Conservation (phyloP, 1,284 basidiomycete species). For the Laetiporus sulphureus region DNA sequence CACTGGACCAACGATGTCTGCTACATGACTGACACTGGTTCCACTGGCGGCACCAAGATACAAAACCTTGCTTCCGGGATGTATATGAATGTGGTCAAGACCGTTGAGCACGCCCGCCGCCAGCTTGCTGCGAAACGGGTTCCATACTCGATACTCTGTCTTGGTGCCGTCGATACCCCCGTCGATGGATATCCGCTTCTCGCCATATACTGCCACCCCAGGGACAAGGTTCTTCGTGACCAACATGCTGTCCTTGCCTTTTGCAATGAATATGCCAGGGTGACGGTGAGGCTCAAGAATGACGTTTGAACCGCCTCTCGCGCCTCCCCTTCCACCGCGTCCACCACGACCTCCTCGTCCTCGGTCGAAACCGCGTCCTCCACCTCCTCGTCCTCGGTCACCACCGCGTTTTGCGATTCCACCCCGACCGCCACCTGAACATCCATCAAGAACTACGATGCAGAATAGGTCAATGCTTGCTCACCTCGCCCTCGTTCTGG, state of each 20-base stretch:
- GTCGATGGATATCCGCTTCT: slow-evolving; percentile 90
- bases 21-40: slow-evolving; percentile 97
- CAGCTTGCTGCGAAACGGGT: slow-evolving; percentile 96
- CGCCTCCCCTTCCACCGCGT: slow-evolving; percentile 52
- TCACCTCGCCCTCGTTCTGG: slow-evolving; percentile 25
- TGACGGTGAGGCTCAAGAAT: slow-evolving; percentile 96
- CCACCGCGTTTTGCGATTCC: slow-evolving; percentile 34
- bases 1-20: slow-evolving; percentile 96
- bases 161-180: slow-evolving; percentile 79
- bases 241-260: slow-evolving; percentile 94
- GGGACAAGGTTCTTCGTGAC: slow-evolving; percentile 98
- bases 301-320: slow-evolving; percentile 77
- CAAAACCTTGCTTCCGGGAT: slow-evolving; percentile 92
- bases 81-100: slow-evolving; percentile 91
- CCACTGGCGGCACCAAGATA: slow-evolving; percentile 97
- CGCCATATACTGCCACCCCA: slow-evolving; percentile 97
- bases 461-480: background rate
- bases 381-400: slow-evolving; percentile 33
- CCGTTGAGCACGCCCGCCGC: slow-evolving; percentile 97
- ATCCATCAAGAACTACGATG: background rate
- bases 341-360: slow-evolving; percentile 42
- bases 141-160: slow-evolving; percentile 98
- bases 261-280: slow-evolving; percentile 89
- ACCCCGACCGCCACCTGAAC: slow-evolving; percentile 33
- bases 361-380: slow-evolving; percentile 34